Base-by-base conservation (phyloP, 257 asterid genomes). In the Linderniella brevidens region DNA sequence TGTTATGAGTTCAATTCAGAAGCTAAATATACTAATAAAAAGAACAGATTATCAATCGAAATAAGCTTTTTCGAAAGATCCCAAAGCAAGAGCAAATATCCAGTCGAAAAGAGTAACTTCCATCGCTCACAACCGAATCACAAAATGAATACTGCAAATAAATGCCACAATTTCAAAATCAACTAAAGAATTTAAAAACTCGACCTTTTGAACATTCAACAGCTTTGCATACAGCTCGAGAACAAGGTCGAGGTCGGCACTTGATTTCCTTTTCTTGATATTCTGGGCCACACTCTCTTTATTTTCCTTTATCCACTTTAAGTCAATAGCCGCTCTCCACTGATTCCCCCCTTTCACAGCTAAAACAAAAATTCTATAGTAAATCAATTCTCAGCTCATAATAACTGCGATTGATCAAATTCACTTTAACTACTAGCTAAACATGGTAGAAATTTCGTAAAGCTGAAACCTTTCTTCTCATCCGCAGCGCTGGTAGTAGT, bases 321-420 rank as follows among this genome's bases (percentile, higher is more conserved):
- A 90, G 65, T 85, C 96, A 46, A 90, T 73, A 9, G 94, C 74
- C 0, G 96, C 98, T 70, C 70, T 88, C 96, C 96, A 88, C 48
- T 80, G 94, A 47, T 73, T 77, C 56, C 68, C 70, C 80, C 68
- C 70, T 79, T 76, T 77, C 64, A 41, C 64, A 61, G 9, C 87
- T 84, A 50, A 13, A 15, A 16, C 16, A 29, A 41, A 5, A 17
- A 43, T 17, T 25, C 25, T 13, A 14, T 41, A 38, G 49, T 19
- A 43, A 43, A 41, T 52, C 17, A 36, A 29, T 20, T 44, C n/a
- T 15, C 37, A 42, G 19, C 37, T 13, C 16, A 1, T 1, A 15
- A 37, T 25, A 13, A 2, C 32, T 25, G 6, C 6, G 32, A 25
- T 25, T 25, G 32, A 25, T 25, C 32, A 25, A n/a, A 25, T 25